phyloP scores from a whole-genome alignment of 2,329 filamentous ascomycete genomes.

The Anisogramma anomala region DNA sequence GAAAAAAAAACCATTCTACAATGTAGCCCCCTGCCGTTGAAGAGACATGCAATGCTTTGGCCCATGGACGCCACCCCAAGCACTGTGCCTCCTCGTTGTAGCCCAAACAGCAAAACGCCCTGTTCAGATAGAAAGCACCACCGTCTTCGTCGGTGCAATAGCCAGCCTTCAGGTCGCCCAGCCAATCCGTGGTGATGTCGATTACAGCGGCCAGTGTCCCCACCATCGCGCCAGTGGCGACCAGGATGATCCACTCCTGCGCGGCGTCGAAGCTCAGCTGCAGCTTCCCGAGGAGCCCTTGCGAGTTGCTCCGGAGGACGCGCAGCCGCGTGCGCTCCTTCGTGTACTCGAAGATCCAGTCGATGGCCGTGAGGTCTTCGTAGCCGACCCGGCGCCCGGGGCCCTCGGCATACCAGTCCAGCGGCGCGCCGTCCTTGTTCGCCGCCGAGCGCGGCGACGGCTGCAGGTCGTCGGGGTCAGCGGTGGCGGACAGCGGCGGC shows the following conservation, averaged over 20 bases:
- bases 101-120: conserved; percentile 84
- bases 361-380: conserved; percentile 91
- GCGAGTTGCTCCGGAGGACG: conserved; percentile 57
- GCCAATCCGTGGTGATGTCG: conserved; percentile 83
- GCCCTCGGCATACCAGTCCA: conserved; percentile 85
- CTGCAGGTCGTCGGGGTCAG: too few species aligned
- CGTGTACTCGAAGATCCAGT: conserved; percentile 98
- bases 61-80: conserved; percentile 79
- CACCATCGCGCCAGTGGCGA: conserved; percentile 73
- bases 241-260: conserved; percentile 83
- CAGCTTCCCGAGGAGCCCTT: conserved; percentile 61
- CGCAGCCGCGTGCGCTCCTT: conserved; percentile 85
- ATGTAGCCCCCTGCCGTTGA: conserved; percentile 64
- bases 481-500: too few species aligned
- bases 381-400: conserved; percentile 85
- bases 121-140: conserved; percentile 83
- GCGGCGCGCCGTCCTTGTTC: conserved; percentile 20
- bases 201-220: conserved; percentile 80
- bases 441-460: conserved; percentile 6
- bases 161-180: conserved; percentile 83
- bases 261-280: conserved; percentile 69
- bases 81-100: conserved; percentile 77
- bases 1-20: conserved; percentile 77
- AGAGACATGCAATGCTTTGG: conserved; percentile 55
- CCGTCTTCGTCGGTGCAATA: conserved; percentile 73